Base-by-base conservation (phyloP, 441 rosid genomes). In the Gossypium lobatum region DNA sequence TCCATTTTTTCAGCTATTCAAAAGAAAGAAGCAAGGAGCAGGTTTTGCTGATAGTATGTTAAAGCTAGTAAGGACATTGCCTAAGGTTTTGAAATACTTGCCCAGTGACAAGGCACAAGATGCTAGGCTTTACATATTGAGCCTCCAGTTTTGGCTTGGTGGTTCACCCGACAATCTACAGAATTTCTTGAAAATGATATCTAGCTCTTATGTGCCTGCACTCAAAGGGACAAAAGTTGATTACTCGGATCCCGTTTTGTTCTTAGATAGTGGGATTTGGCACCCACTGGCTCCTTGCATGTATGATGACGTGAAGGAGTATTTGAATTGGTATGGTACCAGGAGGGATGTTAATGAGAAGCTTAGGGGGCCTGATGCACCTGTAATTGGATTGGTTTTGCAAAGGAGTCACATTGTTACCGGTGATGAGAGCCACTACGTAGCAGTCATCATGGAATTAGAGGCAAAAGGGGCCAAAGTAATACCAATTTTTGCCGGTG, bases 341-440 rank as follows among this genome's bases (percentile, higher is more conserved):
- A 85, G 99, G 70, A 91, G 78, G 75, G 99, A 95, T 72, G 88
- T 86, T 50, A 86, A 83, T 54, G 95, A 87, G 80, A 83, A 87
- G 69, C 93, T 95, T 3, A 93, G 88, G 84, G 80, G 71, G 2
- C 79, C 87, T 16, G 79, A 86, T 46, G 99, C 97, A 0, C 97
- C 99, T 0, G 80, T 95, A 4, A 67, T 95, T 21, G 99, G 98
- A 74, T 76, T 95, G 81, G 84, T 95, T 72, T 76, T 95, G 82
- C 96, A 93, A 84, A 89, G 99, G 85, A 95, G 98, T 85, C 99
- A 93, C 75, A 95, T 95, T 78, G 99, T 95, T 64, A 95, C 97
- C 0, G 99, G 99, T 50, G 98, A 95, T 76, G 99, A 95, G 58
- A 78, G 99, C 75, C 98, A 95, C 70, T 93, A 95, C 71, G 99